Conservation (phyloP, 176 grass and related monocot species). For the Musa acuminata region DNA sequence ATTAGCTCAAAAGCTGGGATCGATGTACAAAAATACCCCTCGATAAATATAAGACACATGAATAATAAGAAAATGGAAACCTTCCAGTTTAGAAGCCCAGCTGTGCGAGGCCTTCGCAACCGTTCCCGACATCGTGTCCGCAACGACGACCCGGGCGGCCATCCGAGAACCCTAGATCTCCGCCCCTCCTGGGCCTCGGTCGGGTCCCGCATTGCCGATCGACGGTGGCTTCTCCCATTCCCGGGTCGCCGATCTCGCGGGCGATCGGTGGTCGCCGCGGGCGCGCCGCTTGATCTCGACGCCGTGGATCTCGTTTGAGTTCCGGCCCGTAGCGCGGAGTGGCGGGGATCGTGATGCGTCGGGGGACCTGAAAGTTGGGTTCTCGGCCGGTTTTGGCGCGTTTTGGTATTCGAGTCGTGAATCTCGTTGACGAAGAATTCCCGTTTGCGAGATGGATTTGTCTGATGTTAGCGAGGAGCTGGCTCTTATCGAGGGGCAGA, state of each 20-base stretch:
- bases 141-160: not conserved
- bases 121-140: not conserved
- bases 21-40: too few relatives aligned
- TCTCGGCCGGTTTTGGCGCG: not conserved
- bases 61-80: not conserved
- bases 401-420: not conserved
- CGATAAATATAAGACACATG: not conserved
- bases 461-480: conserved; percentile 74
- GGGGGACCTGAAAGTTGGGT: not conserved
- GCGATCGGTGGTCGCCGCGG: not conserved
- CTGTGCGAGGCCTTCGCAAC: not conserved
- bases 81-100: not conserved
- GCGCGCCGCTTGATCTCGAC: not conserved
- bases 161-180: not conserved
- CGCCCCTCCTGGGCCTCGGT: not conserved
- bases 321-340: not conserved
- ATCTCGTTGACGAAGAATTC: not conserved
- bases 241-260: not conserved
- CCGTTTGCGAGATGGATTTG: conserved; percentile 58
- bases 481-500: conserved; percentile 79
- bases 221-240: not conserved
- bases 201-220: not conserved
- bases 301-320: not conserved
- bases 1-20: too few relatives aligned
- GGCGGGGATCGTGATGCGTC: not conserved